Evolutionary conservation across 2,329 filamentous ascomycete species (phyloP).

Genomic region (Ophiocordyceps camponoti-leonardi): DNA sequence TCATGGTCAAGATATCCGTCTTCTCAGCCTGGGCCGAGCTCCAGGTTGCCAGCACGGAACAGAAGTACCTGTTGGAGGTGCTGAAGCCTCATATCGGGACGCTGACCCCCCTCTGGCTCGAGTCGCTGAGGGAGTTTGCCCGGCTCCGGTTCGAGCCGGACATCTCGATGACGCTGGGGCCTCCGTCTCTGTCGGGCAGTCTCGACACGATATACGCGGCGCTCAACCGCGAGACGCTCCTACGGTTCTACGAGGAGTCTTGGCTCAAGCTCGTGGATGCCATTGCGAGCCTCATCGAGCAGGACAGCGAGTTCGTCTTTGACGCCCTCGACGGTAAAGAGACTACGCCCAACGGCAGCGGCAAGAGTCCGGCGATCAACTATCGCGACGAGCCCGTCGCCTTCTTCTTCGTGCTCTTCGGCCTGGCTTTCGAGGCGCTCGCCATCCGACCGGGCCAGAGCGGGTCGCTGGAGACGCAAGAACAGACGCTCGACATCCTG

Average conservation of each 20-base stretch:
- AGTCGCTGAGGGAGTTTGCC: constrained; percentile 85
- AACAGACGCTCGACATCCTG: constrained; percentile 76
- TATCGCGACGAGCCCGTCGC: constrained; percentile 95
- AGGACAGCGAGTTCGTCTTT: constrained; percentile 95
- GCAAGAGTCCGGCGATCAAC: constrained; percentile 69
- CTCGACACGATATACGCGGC: constrained; percentile 90
- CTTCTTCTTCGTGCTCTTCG: constrained; percentile 97
- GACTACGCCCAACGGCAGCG: constrained; percentile 28
- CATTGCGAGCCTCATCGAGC: constrained; percentile 91
- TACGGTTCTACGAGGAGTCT: constrained; percentile 92
- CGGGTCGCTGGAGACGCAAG: constrained; percentile 44
- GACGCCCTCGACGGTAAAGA: constrained; percentile 85
- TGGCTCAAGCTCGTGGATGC: constrained; percentile 96
- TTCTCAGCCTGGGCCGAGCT: constrained; percentile 96
- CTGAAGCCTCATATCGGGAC: constrained; percentile 79
- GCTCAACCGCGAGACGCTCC: constrained; percentile 78
- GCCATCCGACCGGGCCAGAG: constrained; percentile 50
- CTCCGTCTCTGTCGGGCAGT: constrained; percentile 65
- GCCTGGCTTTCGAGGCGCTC: constrained; percentile 87
- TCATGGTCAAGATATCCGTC: constrained; percentile 97
- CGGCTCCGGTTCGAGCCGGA: constrained; percentile 89
- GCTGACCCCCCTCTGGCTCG: constrained; percentile 84
- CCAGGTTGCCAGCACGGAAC: constrained; percentile 86
- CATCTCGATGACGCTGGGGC: constrained; percentile 78
- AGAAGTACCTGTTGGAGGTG: constrained; percentile 75